Evolutionary conservation across 2,329 filamentous ascomycete species (phyloP), one percentile per base, ranked within the genome.

Genomic region (Dendrostoma leiphaemia): DNA sequence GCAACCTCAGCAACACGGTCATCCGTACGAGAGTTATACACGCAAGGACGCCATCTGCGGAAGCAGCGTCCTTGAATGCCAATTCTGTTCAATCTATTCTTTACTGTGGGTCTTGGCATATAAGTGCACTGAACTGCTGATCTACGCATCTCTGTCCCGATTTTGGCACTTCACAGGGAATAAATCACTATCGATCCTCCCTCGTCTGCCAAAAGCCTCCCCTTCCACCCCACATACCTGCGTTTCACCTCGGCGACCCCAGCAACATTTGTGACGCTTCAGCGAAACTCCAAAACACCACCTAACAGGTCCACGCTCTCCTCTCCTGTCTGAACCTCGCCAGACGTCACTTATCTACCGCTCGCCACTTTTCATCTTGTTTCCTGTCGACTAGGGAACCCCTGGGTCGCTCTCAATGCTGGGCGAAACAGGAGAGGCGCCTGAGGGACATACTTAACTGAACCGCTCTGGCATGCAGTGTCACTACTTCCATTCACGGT

Each of bases 221-320:
- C 23, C 17, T n/a, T 9, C 29, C 10, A 24, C 12, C 17, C 44
- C 44, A 13, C 44, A 21, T 17, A 15, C 31, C 26, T 6, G 15
- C 24, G 47, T 49, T 49, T 49, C 47, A 49, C 35, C 24, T 19
- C 32, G 23, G 17, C n/a, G 29, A 23, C 15, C 26, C 47, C 47
- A 17, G 31, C 29, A 48, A 17, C 10, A 38, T 35, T 24, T 40
- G 47, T 38, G 47, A 49, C 47, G 35, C 44, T 34, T 46, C 44
- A 49, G 10, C 35, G 6, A 9, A 40, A 38, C 34, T 21, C n/a
- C 34, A 38, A 37, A 29, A 40, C 46, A 26, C 34, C 19, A n/a
- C 21, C 35, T 26, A 29, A 17, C 34, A 28, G n/a, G n/a, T 5
- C 6, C 10, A 17, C 13, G 24, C 6, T 24, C 46, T 15, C 24